Conservation (phyloP, 768 basidiomycete species). For the Termitomyces sp. region DNA sequence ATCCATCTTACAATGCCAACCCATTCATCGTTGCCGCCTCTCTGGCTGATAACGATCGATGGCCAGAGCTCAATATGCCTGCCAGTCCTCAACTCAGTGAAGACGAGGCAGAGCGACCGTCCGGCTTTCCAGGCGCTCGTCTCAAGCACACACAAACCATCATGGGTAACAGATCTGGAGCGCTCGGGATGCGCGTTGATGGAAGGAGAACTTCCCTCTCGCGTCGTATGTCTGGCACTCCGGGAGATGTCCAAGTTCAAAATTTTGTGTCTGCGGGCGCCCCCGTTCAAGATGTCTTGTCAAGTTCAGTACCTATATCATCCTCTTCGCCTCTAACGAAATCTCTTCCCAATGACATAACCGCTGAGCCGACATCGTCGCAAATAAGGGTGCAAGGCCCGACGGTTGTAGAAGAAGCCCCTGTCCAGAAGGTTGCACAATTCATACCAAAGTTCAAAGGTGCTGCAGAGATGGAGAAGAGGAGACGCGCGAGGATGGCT, state of each 20-base stretch:
- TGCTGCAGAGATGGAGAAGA: constrained; percentile 81
- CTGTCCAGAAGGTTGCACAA: constrained; percentile 44
- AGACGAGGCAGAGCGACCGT: constrained; percentile 51
- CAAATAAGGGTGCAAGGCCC: constrained; percentile 36
- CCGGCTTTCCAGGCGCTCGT: constrained; percentile 43
- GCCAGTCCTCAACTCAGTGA: constrained; percentile 69
- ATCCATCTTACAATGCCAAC: constrained; percentile 72
- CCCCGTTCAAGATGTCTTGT: constrained; percentile 27
- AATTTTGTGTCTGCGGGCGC: constrained; percentile 27
- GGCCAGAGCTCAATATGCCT: constrained; percentile 79
- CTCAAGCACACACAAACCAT: constrained; percentile 89
- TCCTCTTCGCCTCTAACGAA: constrained; percentile 18
- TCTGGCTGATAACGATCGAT: constrained; percentile 71
- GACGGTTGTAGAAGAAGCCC: constrained; percentile 34
- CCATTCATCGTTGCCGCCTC: constrained; percentile 78
- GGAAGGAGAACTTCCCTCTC: constrained; percentile 55
- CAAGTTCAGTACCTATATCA: constrained; percentile 23
- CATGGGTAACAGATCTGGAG: constrained; percentile 69
- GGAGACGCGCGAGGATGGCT: constrained; percentile 60
- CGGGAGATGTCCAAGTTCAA: constrained; percentile 27
- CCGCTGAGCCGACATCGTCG: constrained; percentile 20
- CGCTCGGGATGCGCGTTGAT: constrained; percentile 68
- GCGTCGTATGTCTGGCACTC: constrained; percentile 39
- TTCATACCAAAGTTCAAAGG: constrained; percentile 79
- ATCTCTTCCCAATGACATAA: constrained; percentile 10